These are phyloP conservation scores for Tetrapisispora iriomotensis DNA, from an alignment of 805 yeast genomes.

Conservation along the genomic window DNA sequence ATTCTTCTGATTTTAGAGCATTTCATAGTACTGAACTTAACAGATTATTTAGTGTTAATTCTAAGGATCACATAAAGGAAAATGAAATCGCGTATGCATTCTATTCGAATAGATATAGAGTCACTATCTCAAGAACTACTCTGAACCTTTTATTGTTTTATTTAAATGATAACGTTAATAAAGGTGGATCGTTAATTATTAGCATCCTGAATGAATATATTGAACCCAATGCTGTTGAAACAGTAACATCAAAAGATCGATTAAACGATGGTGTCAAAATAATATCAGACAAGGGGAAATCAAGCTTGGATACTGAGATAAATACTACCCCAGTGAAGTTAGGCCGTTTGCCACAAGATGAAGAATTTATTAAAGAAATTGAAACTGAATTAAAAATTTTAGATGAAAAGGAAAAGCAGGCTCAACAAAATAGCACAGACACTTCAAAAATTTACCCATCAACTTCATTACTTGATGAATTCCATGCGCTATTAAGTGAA, in stretches of 20 bases:
- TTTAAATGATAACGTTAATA: conserved; percentile 81
- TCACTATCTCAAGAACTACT: conserved; percentile 73
- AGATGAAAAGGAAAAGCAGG: conserved; percentile 53
- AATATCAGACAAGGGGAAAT: conserved; percentile 20
- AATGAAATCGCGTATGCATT: conserved; percentile 74
- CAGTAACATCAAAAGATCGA: conserved; percentile 27
- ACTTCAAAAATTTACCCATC: conserved; percentile 1
- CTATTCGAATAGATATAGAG: conserved; percentile 59
- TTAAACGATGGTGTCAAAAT: conserved; percentile 27
- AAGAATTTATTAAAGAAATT: conserved; percentile 74
- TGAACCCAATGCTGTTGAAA: conserved; percentile 35
- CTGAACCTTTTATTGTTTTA: conserved; percentile 77
- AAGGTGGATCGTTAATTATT: conserved; percentile 83
- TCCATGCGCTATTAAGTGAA: conserved; percentile 44
- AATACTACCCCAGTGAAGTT: conserved; percentile 48
- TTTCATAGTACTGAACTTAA: conserved; percentile 72
- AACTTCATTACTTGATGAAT: conserved; percentile 52
- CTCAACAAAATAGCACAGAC: conserved; percentile 9
- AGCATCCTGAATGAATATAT: conserved; percentile 79
- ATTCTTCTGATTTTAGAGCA: conserved; percentile 59
- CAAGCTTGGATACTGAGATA: conserved; percentile 21
- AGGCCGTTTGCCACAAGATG: conserved; percentile 79
- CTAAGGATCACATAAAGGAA: conserved; percentile 73
- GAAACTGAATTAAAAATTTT: conserved; percentile 72
- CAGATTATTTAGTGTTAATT: conserved; percentile 60